Conservation (phyloP, 2,329 filamentous ascomycete species). For the Fusarium cyanostomum region DNA sequence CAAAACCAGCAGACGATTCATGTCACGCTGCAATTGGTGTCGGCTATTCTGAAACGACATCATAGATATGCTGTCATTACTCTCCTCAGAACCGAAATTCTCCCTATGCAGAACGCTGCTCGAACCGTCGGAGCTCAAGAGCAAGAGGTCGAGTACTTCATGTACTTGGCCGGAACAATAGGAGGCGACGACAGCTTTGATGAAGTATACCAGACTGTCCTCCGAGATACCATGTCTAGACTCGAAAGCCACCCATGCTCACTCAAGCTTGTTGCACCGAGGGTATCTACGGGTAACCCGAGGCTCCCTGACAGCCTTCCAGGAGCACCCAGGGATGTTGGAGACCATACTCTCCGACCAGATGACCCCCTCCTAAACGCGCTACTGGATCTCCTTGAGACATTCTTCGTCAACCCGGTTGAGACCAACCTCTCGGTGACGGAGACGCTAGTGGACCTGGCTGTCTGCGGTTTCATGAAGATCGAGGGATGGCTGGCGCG, state of each 20-base stretch:
- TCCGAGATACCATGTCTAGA: conserved; percentile 75
- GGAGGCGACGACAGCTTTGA: conserved; percentile 76
- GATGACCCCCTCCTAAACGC: conserved; percentile 73
- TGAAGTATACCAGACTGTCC: conserved; percentile 74
- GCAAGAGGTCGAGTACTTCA: conserved; percentile 77
- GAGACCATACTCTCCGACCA: conserved; percentile 67
- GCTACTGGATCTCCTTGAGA: conserved; percentile 74
- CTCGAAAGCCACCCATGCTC: conserved; percentile 81
- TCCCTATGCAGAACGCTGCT: conserved; percentile 61
- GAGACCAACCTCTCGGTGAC: conserved; percentile 92
- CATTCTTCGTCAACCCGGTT: conserved; percentile 89
- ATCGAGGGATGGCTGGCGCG: conserved; percentile 92
- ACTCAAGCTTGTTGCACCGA: conserved; percentile 71
- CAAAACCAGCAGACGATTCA: conserved; percentile 88
- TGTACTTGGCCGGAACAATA: conserved; percentile 73
- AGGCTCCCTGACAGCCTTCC: conserved; percentile 67
- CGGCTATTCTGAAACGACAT: conserved; percentile 85
- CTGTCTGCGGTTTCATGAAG: conserved; percentile 83
- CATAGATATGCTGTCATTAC: conserved; percentile 86
- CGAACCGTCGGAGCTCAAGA: conserved; percentile 79
- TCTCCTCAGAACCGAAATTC: conserved; percentile 73
- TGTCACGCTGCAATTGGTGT: conserved; percentile 87
- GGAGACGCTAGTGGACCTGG: conserved; percentile 82
- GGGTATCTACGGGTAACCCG: conserved; percentile 64
- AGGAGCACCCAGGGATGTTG: conserved; percentile 68